phyloP scores from a whole-genome alignment of 2,329 filamentous ascomycete species.

The Leptographium radiaticola region DNA sequence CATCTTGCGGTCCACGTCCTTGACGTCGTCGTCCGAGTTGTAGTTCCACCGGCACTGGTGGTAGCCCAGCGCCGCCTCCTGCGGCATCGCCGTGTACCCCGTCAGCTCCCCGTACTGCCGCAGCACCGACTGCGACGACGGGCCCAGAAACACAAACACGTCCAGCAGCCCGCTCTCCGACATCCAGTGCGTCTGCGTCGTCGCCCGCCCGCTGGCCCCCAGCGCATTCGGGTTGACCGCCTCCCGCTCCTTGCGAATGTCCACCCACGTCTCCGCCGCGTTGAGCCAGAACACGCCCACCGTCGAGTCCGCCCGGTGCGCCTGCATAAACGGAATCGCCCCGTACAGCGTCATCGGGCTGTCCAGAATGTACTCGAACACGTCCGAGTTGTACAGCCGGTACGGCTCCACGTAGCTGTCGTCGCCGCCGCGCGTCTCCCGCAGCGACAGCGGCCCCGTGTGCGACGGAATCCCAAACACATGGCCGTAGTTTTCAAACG shows the following conservation, averaged over 20 bases:
- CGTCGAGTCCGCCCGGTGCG: slow-evolving; percentile 82
- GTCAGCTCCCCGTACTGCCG: slow-evolving; percentile 81
- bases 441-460: slow-evolving; percentile 74
- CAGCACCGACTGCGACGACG: slow-evolving; percentile 69
- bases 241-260: slow-evolving; percentile 71
- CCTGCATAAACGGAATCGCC: slow-evolving; percentile 96
- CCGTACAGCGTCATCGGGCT: slow-evolving; percentile 98
- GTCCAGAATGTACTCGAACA: slow-evolving; percentile 94
- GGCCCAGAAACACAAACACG: slow-evolving; percentile 87
- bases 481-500: slow-evolving; percentile 81
- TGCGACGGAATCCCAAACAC: slow-evolving; percentile 94
- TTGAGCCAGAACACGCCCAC: slow-evolving; percentile 98
- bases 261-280: slow-evolving; percentile 92
- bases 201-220: slow-evolving; percentile 53
- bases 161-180: slow-evolving; percentile 85
- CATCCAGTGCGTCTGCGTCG: slow-evolving; percentile 91
- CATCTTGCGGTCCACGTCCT: slow-evolving; percentile 91
- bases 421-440: slow-evolving; percentile 77
- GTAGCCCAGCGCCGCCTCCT: slow-evolving; percentile 84
- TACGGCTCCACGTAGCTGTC: slow-evolving; percentile 84
- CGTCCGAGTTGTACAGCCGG: slow-evolving; percentile 88
- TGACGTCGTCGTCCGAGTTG: slow-evolving; percentile 90
- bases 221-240: slow-evolving; percentile 65
- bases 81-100: slow-evolving; percentile 79
- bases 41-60: slow-evolving; percentile 99